Conservation (phyloP, 148 eudicot species). For the Rhododendron vialii region DNA sequence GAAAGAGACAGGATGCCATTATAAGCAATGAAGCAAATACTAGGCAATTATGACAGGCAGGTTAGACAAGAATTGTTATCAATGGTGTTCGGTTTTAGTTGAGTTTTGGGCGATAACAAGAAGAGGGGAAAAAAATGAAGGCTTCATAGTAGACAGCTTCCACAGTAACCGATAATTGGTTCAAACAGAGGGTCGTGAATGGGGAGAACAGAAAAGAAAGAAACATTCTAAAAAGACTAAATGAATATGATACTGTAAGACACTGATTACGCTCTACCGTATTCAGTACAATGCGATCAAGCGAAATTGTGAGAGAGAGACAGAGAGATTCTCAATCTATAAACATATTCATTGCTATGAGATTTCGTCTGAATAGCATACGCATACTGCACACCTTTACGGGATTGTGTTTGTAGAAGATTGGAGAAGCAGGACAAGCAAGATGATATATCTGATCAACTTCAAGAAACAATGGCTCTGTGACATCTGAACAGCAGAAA, state of each 20-base stretch:
- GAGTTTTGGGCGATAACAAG: background rate
- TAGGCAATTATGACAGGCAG: background rate
- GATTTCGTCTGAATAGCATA: background rate
- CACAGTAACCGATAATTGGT: background rate
- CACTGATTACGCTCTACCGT: background rate
- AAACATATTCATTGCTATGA: background rate
- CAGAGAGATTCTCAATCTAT: background rate
- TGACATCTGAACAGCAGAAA: constrained; percentile 57
- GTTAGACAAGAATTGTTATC: background rate
- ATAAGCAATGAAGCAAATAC: background rate
- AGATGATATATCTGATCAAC: constrained; percentile 96
- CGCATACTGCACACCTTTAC: constrained; percentile 49
- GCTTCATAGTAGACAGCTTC: background rate
- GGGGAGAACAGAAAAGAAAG: background rate
- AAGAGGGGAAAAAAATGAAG: background rate
- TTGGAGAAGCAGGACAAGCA: constrained; percentile 98
- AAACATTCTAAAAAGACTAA: background rate
- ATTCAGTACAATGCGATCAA: no score
- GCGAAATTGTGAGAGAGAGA: no score
- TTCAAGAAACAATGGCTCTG: constrained; percentile 76
- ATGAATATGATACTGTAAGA: background rate
- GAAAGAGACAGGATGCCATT: background rate
- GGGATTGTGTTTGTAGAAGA: constrained; percentile 94
- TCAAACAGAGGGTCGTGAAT: background rate
- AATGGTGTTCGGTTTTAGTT: background rate